A percentile compares a stretch with the other conserved stretches of the same genome.
These are phyloP conservation scores for Lecanosticta acicola DNA, from an alignment of 2,329 filamentous ascomycete genomes.

Conservation along the genomic window DNA sequence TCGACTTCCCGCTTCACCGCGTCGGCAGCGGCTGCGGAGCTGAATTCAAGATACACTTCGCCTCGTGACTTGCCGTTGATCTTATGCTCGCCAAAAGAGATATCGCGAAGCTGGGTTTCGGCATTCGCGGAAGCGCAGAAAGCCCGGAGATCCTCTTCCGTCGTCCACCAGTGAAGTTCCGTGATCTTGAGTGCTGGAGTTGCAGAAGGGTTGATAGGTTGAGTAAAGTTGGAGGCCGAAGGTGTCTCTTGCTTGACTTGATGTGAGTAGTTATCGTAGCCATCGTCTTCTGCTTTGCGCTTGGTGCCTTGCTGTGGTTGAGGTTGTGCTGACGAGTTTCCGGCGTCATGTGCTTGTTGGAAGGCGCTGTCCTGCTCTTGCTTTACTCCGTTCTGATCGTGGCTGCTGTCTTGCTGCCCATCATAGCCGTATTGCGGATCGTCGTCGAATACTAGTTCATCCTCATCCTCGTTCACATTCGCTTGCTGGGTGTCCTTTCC, in stretches of 20 bases:
- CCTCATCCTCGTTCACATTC: constrained; percentile 21
- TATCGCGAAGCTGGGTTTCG: constrained; percentile 80
- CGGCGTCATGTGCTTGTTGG: constrained; percentile 32
- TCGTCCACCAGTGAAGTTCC: constrained; percentile 94
- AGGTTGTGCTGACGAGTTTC: constrained; percentile 37
- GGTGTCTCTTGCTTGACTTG: constrained; percentile 7
- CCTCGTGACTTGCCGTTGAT: constrained; percentile 99
- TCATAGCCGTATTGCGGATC: constrained; percentile 11
- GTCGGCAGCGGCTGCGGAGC: constrained; percentile 75
- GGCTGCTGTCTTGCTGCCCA: constrained; percentile 6
- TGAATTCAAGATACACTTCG: constrained; percentile 80
- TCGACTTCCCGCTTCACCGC: constrained; percentile 81
- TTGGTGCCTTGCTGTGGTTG: constrained; percentile 54
- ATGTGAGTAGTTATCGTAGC: constrained; percentile 28
- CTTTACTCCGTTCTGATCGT: constrained; percentile 1
- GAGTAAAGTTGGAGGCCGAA: constrained; percentile 34
- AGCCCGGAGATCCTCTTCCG: constrained; percentile 86
- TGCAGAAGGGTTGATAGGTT: constrained; percentile 52
- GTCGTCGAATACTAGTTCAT: constrained; percentile 22
- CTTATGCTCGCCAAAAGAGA: constrained; percentile 97
- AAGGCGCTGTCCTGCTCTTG: constrained; percentile 22
- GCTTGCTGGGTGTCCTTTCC: constrained; percentile 29
- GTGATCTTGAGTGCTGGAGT: constrained; percentile 74
- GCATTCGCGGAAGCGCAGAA: constrained; percentile 66
- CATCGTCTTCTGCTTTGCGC: constrained; percentile 55